These are phyloP conservation scores for Coniochaeta sp. DNA, from an alignment of 2,329 filamentous ascomycete species.

Conservation along the genomic window DNA sequence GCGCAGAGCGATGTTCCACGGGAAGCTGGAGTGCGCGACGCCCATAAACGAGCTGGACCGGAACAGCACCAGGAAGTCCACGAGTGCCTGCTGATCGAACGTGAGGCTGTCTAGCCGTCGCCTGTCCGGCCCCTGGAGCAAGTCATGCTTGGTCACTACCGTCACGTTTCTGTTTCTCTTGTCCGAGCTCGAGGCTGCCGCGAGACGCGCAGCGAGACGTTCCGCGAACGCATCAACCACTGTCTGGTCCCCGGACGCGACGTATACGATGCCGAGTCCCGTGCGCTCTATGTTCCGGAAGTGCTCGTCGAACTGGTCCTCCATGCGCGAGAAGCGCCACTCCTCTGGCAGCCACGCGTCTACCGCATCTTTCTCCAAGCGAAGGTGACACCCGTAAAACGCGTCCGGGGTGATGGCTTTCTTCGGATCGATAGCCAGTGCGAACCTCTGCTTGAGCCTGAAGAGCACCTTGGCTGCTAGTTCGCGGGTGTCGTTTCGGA, in stretches of 20 bases:
- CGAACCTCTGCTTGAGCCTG: slow-evolving; percentile 12
- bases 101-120: slow-evolving; percentile 15
- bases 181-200: neutral
- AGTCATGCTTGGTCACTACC: slow-evolving; percentile 23
- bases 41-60: slow-evolving; percentile 24
- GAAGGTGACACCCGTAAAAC: slow-evolving; percentile 23
- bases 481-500: slow-evolving; percentile 20
- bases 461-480: slow-evolving; percentile 20
- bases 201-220: slow-evolving; percentile 7
- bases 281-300: slow-evolving; percentile 16
- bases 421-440: slow-evolving; percentile 15
- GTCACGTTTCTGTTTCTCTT: slow-evolving; percentile 13
- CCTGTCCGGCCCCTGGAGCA: slow-evolving; percentile 14
- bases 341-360: slow-evolving; percentile 20
- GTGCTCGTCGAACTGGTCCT: slow-evolving; percentile 23
- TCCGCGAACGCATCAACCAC: slow-evolving; percentile 18
- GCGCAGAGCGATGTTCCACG: slow-evolving; percentile 23
- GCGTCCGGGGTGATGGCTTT: slow-evolving; percentile 15
- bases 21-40: slow-evolving; percentile 23
- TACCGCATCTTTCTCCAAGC: slow-evolving; percentile 22
- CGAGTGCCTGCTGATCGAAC: slow-evolving; percentile 24
- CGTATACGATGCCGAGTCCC: slow-evolving; percentile 19
- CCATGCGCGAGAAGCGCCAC: slow-evolving; percentile 21
- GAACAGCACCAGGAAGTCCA: slow-evolving; percentile 25
- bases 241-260: slow-evolving; percentile 19